These are phyloP conservation scores for Arabis hirsuta DNA, from an alignment of 345 rosid species.

Conservation along the genomic window DNA sequence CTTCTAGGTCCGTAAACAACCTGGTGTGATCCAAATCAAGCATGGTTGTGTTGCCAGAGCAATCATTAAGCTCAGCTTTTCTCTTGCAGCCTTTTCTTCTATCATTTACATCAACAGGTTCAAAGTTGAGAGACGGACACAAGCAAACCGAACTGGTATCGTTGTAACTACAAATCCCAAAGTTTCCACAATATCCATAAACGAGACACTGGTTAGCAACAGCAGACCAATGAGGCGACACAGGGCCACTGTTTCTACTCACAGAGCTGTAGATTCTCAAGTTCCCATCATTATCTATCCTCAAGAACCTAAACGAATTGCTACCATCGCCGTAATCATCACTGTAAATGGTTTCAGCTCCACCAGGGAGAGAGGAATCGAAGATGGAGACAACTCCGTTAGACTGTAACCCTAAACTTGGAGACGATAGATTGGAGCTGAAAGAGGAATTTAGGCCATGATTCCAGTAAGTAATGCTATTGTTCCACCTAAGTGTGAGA, in stretches of 20 bases:
- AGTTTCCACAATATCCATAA: conserved; percentile 64
- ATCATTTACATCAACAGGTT: conserved; percentile 52
- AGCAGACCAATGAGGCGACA: conserved; percentile 53
- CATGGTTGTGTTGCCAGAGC: conserved; percentile 55
- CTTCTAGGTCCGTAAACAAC: conserved; percentile 48
- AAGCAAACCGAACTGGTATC: conserved; percentile 52
- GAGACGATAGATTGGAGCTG: conserved; percentile 50
- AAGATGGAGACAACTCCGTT: conserved; percentile 51
- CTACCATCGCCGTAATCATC: conserved; percentile 61
- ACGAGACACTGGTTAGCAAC: conserved; percentile 61
- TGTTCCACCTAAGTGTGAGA: conserved; percentile 63
- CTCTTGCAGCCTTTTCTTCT: conserved; percentile 63
- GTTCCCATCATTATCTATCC: conserved; percentile 64
- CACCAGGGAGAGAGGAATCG: conserved; percentile 38
- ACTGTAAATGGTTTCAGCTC: conserved; percentile 47
- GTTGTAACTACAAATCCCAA: conserved; percentile 64
- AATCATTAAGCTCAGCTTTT: conserved; percentile 52
- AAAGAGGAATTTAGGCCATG: conserved; percentile 60
- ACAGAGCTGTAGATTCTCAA: conserved; percentile 58
- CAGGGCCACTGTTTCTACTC: conserved; percentile 35
- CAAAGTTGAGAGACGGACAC: conserved; percentile 72
- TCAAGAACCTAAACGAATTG: conserved; percentile 60
- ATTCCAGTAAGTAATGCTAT: conserved; percentile 53
- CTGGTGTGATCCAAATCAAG: conserved; percentile 49
- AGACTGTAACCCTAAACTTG: conserved; percentile 48